Evolutionary conservation across 129 eudicot species (phyloP), one percentile per base, ranked within the genome.

Genomic region (Artemisia argyi): DNA sequence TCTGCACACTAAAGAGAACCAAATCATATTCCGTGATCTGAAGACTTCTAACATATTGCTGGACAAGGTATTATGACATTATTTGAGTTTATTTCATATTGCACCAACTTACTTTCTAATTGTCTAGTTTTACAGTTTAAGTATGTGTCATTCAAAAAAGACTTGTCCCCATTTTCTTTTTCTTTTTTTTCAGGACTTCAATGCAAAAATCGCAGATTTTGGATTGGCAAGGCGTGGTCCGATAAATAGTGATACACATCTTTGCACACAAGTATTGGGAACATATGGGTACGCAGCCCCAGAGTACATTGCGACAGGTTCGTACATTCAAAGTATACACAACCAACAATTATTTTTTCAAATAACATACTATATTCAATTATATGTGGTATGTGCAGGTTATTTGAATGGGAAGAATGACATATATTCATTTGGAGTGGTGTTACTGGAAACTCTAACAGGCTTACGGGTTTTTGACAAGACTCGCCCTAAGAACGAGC

Each of bases 401-500:
- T 64, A 82, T 72, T 50, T 82, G 73, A 69, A 65, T 65, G 80
- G 71, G 56, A 82, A 82, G 73, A 82, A 80, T 30, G 87, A 85
- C 60, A 49, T 85, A 53, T 85, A 82, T 65, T 67, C 78, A 17
- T 79, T 82, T 65, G 90, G 90, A 67, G 84, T 85, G 46, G 84
- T 85, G 47, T 68, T 85, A 52, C 6, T 71, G 67, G 76, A 71
- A 71, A 20, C 67, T 3, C 67, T 71, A 20, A 71, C 76, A 5
- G 76, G 76, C 44, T 66, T 71, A 58, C 67, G 57, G 0, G 80
- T 73, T 47, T 11, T 66, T 62, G 90, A 85, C 55, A 20, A 6
- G 8, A 61, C 78, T 3, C 71, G 87, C 3, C 73, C 80, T 9
- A 0, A 42, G 8, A 72, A 60, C 9, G 63, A 76, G 75, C 77